These are phyloP conservation scores for Hypoxylon crocopeplum DNA, from an alignment of 495 filamentous ascomycete species.

Conservation along the genomic window DNA sequence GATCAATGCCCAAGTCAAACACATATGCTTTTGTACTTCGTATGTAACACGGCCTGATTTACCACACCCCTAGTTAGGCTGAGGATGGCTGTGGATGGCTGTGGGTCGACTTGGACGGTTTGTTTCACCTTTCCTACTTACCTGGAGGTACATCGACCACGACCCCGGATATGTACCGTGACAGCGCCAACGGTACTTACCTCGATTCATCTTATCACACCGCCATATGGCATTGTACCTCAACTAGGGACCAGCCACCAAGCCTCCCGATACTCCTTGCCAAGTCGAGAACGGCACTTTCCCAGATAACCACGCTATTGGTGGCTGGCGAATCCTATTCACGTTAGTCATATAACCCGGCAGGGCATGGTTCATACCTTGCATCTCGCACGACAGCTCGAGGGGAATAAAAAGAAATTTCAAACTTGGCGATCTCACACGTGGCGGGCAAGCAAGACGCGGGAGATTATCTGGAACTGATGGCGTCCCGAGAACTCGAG, in stretches of 20 bases:
- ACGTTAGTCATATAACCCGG: slow-evolving; percentile 11
- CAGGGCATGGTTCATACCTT: slow-evolving; percentile 9
- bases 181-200: slow-evolving; percentile 9
- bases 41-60: slow-evolving; percentile 23
- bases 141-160: background rate
- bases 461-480: slow-evolving; percentile 24
- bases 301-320: background rate
- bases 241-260: slow-evolving; percentile 15
- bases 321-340: slow-evolving; percentile 1
- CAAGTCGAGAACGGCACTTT: slow-evolving; percentile 3
- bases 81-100: slow-evolving; percentile 19
- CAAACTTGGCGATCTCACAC: slow-evolving; percentile 35
- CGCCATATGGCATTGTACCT: slow-evolving; percentile 26
- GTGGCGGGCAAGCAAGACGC: slow-evolving; percentile 33
- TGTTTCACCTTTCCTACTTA: slow-evolving; percentile 28
- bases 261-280: slow-evolving; percentile 10
- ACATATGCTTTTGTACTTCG: slow-evolving; percentile 19
- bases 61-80: slow-evolving; percentile 5
- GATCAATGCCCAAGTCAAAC: slow-evolving; percentile 6
- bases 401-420: slow-evolving; percentile 8
- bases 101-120: slow-evolving; percentile 21
- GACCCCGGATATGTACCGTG: slow-evolving; percentile 1
- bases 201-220: slow-evolving; percentile 32
- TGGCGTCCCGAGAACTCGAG: slow-evolving; percentile 20
- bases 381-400: background rate